A percentile compares a stretch with the other conserved stretches of the same genome.
Evolutionary conservation across 768 basidiomycete species (phyloP).

Genomic region (Suillus subaureus): DNA sequence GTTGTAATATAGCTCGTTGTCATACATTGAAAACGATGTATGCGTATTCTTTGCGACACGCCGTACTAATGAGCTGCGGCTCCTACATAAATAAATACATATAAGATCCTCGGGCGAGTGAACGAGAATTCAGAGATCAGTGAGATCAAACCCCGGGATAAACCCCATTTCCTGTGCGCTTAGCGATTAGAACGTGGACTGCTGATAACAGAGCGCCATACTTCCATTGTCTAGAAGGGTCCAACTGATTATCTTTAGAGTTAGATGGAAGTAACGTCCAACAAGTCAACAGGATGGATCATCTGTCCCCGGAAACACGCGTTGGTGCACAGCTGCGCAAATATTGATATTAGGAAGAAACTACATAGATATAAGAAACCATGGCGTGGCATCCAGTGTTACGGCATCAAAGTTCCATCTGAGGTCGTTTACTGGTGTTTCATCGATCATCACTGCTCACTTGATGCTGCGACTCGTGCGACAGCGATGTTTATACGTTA

Average conservation of each 20-base stretch:
- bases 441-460: neutral
- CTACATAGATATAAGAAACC: too few species aligned
- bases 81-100: neutral
- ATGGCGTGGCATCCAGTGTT: neutral
- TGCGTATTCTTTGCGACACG: neutral
- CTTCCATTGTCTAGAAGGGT: neutral
- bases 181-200: neutral
- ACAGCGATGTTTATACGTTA: constrained; percentile 12
- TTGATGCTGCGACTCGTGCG: constrained; percentile 22
- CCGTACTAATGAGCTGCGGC: neutral
- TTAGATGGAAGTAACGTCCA: neutral
- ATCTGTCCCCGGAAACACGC: too few species aligned
- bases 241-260: neutral
- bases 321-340: too few species aligned
- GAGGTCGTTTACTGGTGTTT: neutral
- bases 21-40: neutral
- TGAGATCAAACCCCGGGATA: neutral
- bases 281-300: neutral
- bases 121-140: neutral
- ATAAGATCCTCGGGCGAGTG: neutral
- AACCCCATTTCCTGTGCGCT: neutral
- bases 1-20: too few species aligned
- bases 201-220: neutral
- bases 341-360: neutral
- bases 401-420: neutral